Evolutionary conservation across 2,329 filamentous ascomycete species (phyloP), one percentile per base, ranked within the genome.

Genomic region (Scedosporium dehoogii): DNA sequence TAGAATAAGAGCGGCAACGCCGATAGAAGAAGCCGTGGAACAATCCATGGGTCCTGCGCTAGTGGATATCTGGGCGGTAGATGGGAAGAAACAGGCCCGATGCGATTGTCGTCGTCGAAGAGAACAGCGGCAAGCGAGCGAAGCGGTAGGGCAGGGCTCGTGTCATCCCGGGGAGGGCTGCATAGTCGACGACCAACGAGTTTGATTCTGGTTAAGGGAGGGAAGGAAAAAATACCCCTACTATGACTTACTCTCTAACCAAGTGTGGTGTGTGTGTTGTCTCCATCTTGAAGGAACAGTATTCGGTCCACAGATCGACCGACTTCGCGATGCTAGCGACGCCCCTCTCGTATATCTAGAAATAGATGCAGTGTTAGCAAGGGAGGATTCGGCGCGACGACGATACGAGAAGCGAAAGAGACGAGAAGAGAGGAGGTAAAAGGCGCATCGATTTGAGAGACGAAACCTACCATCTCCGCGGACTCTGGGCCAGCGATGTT

Each of bases 241-340:
- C 67, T 66, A 77, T 79, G 84, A 97, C 94, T 97, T 96, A 99
- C 94, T 97, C 94, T 96, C 94, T 88, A 79, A 97, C 96, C 76
- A 96, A 84, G 73, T 96, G 90, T 70, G 91, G 85, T 73, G 96
- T 92, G 78, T 99, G 94, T 69, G 90, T 94, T 63, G 94, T 97
- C 74, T 97, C 92, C 79, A 94, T 92, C 76, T 97, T 97, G 85
- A 97, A 97, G 70, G 87, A 85, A 79, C 93, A 97, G 79, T 97
- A 99, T 71, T 96, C 92, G 61, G 91, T 90, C 94, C 94, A 99
- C 64, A 99, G 81, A 73, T 99, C 94, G 70, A 97, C 92, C 42
- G 93, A 97, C 72, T 90, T 91, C 62, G 89, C 88, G 71, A 97
- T 92, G 76, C 91, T 94, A 53, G 92, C 91, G 70, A 96, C 89